Percentiles rank a stretch among this genome's conserved stretches.
These are phyloP conservation scores for Capsicum pubescens DNA, from an alignment of 257 asterid genomes.

Conservation along the genomic window DNA sequence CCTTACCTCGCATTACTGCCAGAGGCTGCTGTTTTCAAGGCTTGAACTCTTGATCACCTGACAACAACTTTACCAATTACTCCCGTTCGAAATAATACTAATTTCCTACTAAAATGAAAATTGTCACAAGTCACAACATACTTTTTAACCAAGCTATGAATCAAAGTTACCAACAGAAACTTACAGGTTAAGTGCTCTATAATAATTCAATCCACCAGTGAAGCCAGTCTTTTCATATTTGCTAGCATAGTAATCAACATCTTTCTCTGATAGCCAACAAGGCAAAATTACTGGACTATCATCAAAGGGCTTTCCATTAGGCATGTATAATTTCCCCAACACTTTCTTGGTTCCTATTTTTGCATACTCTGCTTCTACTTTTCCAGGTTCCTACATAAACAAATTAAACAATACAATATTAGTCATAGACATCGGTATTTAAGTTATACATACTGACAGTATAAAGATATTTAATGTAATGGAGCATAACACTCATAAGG, in stretches of 20 bases:
- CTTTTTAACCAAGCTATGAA: neutral
- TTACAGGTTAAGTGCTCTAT: constrained; percentile 45
- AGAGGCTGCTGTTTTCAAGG: too few relatives aligned
- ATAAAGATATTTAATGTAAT: neutral
- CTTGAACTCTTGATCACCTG: too few relatives aligned
- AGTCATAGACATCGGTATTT: neutral
- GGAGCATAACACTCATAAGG: neutral
- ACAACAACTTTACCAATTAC: neutral
- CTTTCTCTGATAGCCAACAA: constrained; percentile 39
- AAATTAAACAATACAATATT: neutral
- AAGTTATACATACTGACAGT: neutral
- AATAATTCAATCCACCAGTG: constrained; percentile 41
- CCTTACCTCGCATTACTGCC: too few relatives aligned
- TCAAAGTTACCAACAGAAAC: neutral
- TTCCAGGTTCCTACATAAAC: constrained; percentile 40
- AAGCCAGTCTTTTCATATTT: constrained; percentile 40
- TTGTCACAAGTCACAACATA: neutral
- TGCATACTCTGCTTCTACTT: constrained; percentile 44
- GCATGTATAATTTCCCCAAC: constrained; percentile 32
- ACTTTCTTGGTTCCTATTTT: constrained; percentile 33
- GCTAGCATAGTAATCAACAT: constrained; percentile 33
- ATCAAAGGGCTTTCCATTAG: constrained; percentile 37
- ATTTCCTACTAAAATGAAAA: neutral
- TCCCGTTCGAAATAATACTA: neutral
- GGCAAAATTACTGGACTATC: constrained; percentile 32